A percentile compares a stretch with the other conserved stretches of the same genome.
Evolutionary conservation across 345 rosid species (phyloP).

Genomic region (Kandelia obovata): DNA sequence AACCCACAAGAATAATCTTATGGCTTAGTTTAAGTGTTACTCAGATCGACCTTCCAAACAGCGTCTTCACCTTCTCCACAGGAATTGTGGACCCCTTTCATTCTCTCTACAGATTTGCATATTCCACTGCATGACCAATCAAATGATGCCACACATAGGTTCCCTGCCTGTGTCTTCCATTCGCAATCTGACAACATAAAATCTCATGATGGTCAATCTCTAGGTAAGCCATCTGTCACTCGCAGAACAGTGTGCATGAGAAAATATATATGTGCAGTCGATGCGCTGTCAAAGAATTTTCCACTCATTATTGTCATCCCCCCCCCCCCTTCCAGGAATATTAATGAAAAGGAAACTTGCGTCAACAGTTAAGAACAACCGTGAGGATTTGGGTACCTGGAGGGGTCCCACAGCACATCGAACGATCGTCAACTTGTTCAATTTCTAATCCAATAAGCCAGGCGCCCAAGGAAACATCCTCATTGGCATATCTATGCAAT

Average conservation of each 20-base stretch:
- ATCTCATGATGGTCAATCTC: no score
- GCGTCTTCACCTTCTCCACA: slow-evolving; percentile 79
- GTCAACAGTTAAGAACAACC: no score
- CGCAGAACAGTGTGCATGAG: no score
- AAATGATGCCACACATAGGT: slow-evolving; percentile 75
- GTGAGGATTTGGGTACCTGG: slow-evolving; percentile 37
- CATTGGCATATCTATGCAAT: slow-evolving; percentile 85
- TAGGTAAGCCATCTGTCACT: no score
- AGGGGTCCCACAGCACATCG: slow-evolving; percentile 92
- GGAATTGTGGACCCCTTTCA: slow-evolving; percentile 53
- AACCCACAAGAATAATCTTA: no score
- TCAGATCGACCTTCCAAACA: slow-evolving; percentile 39
- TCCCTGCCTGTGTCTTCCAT: slow-evolving; percentile 70
- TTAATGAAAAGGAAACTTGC: no score
- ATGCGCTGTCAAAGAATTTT: no score
- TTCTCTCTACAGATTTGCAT: slow-evolving; percentile 74
- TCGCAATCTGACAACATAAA: slow-evolving; percentile 48
- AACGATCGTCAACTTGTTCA: slow-evolving; percentile 71
- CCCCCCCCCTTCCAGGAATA: no score
- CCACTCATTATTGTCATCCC: no score
- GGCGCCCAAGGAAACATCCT: slow-evolving; percentile 84
- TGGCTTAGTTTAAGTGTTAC: background rate
- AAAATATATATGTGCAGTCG: no score
- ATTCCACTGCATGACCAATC: slow-evolving; percentile 92
- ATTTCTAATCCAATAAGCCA: slow-evolving; percentile 91